Evolutionary conservation across 768 basidiomycete species (phyloP), one percentile per base, ranked within the genome.

Genomic region (Pleurotus ostreatus): DNA sequence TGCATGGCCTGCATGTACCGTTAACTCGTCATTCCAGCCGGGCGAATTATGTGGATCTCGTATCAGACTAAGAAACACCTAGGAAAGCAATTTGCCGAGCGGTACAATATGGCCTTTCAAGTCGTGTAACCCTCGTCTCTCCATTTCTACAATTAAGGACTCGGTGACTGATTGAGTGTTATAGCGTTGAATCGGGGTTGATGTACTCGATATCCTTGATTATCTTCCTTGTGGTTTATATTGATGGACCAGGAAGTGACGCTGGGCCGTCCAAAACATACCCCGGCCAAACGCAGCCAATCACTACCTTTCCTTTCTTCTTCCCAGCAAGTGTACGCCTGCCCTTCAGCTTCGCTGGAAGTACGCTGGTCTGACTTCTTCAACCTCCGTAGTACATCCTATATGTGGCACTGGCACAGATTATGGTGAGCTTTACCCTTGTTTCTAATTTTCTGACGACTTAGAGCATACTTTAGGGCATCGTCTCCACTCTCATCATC

Each of bases 401-500:
- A 2, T 55, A 47, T 45, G 57, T 47, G 7, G 54, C 54, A 15
- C 37, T 59, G n/a, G 54, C 54, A 38, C 57, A 59, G 26, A 34
- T 59, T 5, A 54, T 59, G 23, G 57, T 55, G 25, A 22, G 57
- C 37, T 3, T 41, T 41, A 16, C 0, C 6, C 22, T 26, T 38
- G 20, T 26, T 15, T 52, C 30, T 0, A 3, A 34, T 13, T 8
- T 40, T 16, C 16, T 18, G 5, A 6, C 15, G 25, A 16, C 5
- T 18, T 18, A 8, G 11, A 18, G 5, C 34, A 5, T 4, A 4
- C n/a, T 39, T 9, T 53, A 71, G 70, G 71, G 70, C 11, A 71
- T 71, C 46, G 70, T 66, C 30, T 69, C 70, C 16, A 72, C 71
- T 3, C 61, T 71, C 5, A 71, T 71, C 62, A 66, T 72, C 43